Percentiles rank a stretch among this genome's conserved stretches.
Evolutionary conservation across 192 early-diverging fungal species (phyloP).

Genomic region (Phycomyces nitens): DNA sequence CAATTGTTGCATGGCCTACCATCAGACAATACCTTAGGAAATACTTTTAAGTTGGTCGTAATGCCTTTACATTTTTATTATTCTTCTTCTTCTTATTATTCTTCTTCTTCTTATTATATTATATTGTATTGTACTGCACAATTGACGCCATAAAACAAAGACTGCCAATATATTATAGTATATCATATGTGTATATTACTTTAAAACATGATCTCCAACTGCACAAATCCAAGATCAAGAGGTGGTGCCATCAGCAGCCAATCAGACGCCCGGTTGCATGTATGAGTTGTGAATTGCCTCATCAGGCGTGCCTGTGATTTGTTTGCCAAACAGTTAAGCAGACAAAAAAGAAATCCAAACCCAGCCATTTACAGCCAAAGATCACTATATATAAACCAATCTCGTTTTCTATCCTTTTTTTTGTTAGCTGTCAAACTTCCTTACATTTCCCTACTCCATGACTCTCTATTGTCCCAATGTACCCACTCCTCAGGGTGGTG

Average conservation of each 20-base stretch:
- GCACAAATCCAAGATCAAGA: neutral
- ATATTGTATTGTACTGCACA: too few relatives aligned
- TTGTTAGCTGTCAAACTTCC: neutral
- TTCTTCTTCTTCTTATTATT: neutral
- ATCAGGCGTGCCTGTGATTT: conserved; percentile 23
- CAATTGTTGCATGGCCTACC: neutral
- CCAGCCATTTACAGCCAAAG: neutral
- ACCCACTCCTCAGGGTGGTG: conserved; percentile 28
- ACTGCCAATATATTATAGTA: too few relatives aligned
- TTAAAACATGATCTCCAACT: neutral
- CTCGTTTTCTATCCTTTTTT: neutral
- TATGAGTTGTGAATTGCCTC: conserved; percentile 7
- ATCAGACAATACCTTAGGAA: neutral
- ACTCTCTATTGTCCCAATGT: conserved; percentile 11
- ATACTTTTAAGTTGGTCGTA: neutral
- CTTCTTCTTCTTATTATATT: neutral
- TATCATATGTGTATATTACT: too few relatives aligned
- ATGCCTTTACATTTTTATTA: neutral
- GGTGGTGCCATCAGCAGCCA: conserved; percentile 16
- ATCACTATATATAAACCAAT: neutral
- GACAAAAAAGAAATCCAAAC: neutral
- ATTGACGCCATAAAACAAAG: too few relatives aligned
- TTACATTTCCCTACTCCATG: conserved; percentile 9
- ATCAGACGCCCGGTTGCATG: conserved; percentile 7
- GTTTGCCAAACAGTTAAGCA: neutral